phyloP scores from a whole-genome alignment of 2,329 filamentous ascomycete genomes.

The Paramyrothecium sp. region DNA sequence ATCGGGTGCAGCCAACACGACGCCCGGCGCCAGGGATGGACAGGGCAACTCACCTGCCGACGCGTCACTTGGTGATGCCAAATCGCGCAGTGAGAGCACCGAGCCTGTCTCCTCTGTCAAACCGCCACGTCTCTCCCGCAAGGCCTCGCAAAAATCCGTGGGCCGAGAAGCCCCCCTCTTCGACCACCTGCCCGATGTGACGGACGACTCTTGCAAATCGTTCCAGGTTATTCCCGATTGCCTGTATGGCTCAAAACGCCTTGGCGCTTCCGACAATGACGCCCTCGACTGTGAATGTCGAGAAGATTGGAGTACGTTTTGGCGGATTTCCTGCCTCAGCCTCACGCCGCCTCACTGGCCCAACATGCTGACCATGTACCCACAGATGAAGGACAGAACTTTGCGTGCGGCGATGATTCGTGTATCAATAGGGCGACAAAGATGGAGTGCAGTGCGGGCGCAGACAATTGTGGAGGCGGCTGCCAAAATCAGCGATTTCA shows the following conservation, averaged over 20 bases:
- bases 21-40: slow-evolving; percentile 24
- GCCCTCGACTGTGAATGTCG: slow-evolving; percentile 91
- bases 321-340: slow-evolving; percentile 7
- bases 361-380: slow-evolving; percentile 10
- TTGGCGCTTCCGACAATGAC: slow-evolving; percentile 89
- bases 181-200: slow-evolving; percentile 73
- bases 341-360: background rate
- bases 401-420: slow-evolving; percentile 91
- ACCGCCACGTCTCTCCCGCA: slow-evolving; percentile 70
- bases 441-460: slow-evolving; percentile 87
- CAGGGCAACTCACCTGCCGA: slow-evolving; percentile 32
- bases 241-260: slow-evolving; percentile 85
- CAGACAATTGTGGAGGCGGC: slow-evolving; percentile 74
- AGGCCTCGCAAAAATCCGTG: slow-evolving; percentile 65
- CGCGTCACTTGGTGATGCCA: slow-evolving; percentile 42
- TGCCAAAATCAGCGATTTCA: slow-evolving; percentile 97
- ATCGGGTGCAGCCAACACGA: slow-evolving; percentile 35
- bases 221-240: slow-evolving; percentile 85
- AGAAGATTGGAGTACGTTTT: slow-evolving; percentile 86
- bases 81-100: slow-evolving; percentile 45
- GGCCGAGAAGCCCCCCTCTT: slow-evolving; percentile 66
- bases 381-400: slow-evolving; percentile 63
- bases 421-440: slow-evolving; percentile 98
- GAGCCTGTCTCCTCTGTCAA: slow-evolving; percentile 50
- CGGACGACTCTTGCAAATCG: slow-evolving; percentile 68